Evolutionary conservation across 148 eudicot genomes (phyloP).

Genomic region (Rhododendron simsii): DNA sequence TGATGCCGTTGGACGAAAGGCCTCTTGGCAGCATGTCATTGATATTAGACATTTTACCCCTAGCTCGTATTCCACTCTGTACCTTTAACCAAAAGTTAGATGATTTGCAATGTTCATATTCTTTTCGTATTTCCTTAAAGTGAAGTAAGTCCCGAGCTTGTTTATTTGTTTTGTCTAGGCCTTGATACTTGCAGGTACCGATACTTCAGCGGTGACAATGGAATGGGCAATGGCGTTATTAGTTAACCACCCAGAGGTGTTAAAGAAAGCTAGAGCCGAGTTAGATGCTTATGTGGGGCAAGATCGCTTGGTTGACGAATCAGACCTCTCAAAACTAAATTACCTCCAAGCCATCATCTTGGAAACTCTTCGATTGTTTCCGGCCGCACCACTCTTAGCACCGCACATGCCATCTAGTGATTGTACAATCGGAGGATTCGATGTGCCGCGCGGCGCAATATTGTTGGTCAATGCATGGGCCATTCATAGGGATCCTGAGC

Average conservation of each 20-base stretch:
- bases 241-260: neutral
- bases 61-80: neutral
- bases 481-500: neutral
- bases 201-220: neutral
- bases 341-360: neutral
- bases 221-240: neutral
- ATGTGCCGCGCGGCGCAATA: neutral
- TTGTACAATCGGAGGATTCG: neutral
- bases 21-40: neutral
- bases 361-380: neutral
- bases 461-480: neutral
- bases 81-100: neutral
- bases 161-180: neutral
- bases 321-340: neutral
- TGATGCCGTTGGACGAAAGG: neutral
- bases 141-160: neutral
- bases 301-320: neutral
- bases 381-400: neutral
- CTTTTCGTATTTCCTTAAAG: too few relatives aligned
- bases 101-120: too few relatives aligned
- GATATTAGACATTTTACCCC: neutral
- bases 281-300: neutral
- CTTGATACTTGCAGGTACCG: neutral
- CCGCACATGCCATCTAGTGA: neutral
- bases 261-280: neutral